These are phyloP conservation scores for Camillea tinctor DNA, from an alignment of 2,329 filamentous ascomycete species.

Conservation along the genomic window DNA sequence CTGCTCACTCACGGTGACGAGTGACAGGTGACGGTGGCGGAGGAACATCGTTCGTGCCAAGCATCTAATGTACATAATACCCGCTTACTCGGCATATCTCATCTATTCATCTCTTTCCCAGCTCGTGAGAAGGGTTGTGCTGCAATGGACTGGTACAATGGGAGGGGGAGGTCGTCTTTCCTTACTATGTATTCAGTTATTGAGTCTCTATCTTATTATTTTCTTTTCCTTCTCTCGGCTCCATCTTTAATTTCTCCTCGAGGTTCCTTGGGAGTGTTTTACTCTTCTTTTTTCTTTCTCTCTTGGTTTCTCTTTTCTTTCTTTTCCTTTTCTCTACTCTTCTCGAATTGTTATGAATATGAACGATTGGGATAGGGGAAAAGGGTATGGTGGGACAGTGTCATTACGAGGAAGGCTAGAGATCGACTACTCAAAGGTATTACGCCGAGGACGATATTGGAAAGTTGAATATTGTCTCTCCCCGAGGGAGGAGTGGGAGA, in stretches of 20 bases:
- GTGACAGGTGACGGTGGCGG: constrained; percentile 22
- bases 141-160: background rate
- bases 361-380: background rate
- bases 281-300: background rate
- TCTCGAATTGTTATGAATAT: background rate
- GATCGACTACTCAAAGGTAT: background rate
- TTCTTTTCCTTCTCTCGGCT: background rate
- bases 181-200: background rate
- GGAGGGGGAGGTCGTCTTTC: background rate
- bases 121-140: background rate
- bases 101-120: background rate
- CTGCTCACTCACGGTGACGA: constrained; percentile 17
- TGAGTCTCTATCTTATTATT: background rate
- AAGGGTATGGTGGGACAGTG: background rate
- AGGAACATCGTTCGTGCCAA: constrained; percentile 17
- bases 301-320: background rate
- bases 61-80: constrained; percentile 26
- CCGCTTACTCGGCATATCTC: constrained; percentile 18
- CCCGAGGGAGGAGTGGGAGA: background rate
- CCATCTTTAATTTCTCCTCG: background rate
- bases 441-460: background rate
- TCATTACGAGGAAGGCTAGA: background rate
- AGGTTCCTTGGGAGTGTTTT: background rate
- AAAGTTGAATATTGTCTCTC: background rate
- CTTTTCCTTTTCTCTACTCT: background rate